Conservation (phyloP, 2,329 filamentous ascomycete genomes). For the Cadophora malorum region DNA sequence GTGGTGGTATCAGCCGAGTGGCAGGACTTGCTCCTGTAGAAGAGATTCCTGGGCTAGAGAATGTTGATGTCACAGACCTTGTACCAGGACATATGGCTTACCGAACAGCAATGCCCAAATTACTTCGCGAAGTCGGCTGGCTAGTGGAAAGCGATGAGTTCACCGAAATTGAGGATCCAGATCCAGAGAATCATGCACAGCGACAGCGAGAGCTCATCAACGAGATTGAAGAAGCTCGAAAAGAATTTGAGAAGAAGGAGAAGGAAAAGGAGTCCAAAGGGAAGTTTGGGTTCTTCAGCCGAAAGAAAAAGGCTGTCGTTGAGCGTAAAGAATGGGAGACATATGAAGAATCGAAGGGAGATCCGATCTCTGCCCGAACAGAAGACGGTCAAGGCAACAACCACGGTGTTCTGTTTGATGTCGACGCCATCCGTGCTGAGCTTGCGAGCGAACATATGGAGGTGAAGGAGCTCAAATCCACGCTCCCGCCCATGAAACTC, state of each 20-base stretch:
- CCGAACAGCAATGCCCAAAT: conserved; percentile 85
- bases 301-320: conserved; percentile 73
- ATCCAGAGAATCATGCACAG: conserved; percentile 89
- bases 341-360: conserved; percentile 76
- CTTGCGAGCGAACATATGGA: conserved; percentile 64
- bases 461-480: conserved; percentile 85
- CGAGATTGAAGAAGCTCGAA: conserved; percentile 94
- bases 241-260: conserved; percentile 81
- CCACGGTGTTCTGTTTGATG: conserved; percentile 79
- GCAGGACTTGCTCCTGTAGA: conserved; percentile 83
- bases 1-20: conserved; percentile 86
- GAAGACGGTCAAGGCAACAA: conserved; percentile 45
- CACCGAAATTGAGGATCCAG: conserved; percentile 93
- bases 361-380: conserved; percentile 38
- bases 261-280: conserved; percentile 62
- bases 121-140: conserved; percentile 90
- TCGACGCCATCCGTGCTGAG: conserved; percentile 91
- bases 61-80: conserved; percentile 83
- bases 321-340: conserved; percentile 94
- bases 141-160: conserved; percentile 92
- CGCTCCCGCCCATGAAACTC: conserved; percentile 88
- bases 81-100: conserved; percentile 98
- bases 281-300: conserved; percentile 78
- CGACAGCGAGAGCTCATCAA: conserved; percentile 92
- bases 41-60: conserved; percentile 81